phyloP scores from a whole-genome alignment of 108 stramenopile species.

The Discostella stelligeroides region DNA sequence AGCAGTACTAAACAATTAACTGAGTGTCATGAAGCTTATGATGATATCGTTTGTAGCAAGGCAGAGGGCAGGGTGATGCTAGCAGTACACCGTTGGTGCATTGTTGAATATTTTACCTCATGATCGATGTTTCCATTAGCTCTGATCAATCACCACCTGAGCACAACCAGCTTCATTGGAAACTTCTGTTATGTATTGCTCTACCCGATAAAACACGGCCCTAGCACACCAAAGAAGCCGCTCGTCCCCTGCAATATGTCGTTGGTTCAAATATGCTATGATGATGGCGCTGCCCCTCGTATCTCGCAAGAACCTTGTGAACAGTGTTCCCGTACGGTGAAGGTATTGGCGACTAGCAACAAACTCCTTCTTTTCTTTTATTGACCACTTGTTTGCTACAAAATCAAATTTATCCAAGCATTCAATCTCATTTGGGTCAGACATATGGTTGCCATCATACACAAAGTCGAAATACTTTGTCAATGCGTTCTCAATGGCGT shows the following conservation, averaged over 20 bases:
- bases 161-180: neutral
- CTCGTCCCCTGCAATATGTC: slow-evolving; percentile 35
- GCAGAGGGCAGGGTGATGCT: no score
- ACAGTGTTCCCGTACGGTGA: slow-evolving; percentile 75
- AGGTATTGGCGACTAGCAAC: slow-evolving; percentile 71
- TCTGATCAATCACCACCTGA: neutral
- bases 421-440: slow-evolving; percentile 66
- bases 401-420: slow-evolving; percentile 67
- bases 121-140: neutral
- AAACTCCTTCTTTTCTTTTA: slow-evolving; percentile 44
- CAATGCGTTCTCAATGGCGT: slow-evolving; percentile 51
- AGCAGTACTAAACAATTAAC: no score
- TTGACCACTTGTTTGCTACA: slow-evolving; percentile 50
- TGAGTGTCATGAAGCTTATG: no score
- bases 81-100: no score
- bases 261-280: slow-evolving; percentile 40
- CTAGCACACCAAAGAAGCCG: slow-evolving; percentile 38
- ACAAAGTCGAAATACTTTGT: slow-evolving; percentile 64
- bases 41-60: no score
- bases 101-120: no score
- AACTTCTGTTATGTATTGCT: slow-evolving; percentile 30
- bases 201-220: slow-evolving; percentile 30
- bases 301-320: slow-evolving; percentile 47
- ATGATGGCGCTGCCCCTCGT: slow-evolving; percentile 32
- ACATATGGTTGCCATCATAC: slow-evolving; percentile 76